Conservation (phyloP, 257 asterid species). For the Solanum phureja region DNA sequence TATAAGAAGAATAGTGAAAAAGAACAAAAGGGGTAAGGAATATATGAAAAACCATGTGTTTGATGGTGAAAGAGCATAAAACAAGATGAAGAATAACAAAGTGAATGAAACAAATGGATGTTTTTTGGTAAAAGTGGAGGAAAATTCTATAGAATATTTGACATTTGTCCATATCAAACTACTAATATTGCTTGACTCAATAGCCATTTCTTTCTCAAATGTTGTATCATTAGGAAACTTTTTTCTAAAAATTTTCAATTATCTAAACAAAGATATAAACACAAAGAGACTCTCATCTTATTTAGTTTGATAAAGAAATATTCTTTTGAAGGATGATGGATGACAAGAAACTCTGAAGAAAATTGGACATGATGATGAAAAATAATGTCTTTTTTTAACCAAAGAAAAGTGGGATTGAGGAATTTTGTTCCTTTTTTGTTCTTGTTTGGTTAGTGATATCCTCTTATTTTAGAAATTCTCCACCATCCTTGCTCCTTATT, state of each 20-base stretch:
- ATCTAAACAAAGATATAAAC: background rate
- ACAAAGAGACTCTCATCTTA: background rate
- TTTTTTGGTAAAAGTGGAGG: constrained; percentile 6
- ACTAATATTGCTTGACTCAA: constrained; percentile 32
- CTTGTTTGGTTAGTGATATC: background rate
- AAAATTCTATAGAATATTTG: constrained; percentile 19
- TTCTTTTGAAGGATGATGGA: background rate
- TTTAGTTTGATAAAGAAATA: background rate
- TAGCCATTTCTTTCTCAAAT: constrained; percentile 30
- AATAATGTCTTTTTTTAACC: background rate
- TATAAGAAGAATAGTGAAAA: constrained; percentile 12
- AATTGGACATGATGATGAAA: background rate
- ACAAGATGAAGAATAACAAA: constrained; percentile 18
- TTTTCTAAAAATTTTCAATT: background rate
- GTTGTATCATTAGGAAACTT: background rate
- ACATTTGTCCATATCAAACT: constrained; percentile 21
- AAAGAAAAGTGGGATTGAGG: background rate
- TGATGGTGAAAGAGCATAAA: constrained; percentile 36
- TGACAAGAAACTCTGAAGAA: background rate
- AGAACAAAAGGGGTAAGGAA: constrained; percentile 23
- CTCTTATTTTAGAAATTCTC: background rate
- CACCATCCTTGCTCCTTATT: background rate
- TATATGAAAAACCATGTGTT: constrained; percentile 49
- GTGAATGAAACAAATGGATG: constrained; percentile 39
- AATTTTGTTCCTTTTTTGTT: background rate